Conservation (phyloP, 129 eudicot genomes). For the Flaveria ramosissima region DNA sequence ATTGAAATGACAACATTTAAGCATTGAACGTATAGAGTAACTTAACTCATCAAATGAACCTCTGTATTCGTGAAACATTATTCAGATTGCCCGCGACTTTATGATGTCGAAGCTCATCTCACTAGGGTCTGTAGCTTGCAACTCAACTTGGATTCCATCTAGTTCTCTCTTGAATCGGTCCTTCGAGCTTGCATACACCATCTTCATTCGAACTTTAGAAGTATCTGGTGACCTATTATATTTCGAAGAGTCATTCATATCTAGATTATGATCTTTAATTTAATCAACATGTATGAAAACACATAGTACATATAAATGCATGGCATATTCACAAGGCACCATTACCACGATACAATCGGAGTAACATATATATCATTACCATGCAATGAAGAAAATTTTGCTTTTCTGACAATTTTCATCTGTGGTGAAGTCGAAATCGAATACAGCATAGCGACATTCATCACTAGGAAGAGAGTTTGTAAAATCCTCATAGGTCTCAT, state of each 20-base stretch:
- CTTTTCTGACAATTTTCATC: conserved; percentile 15
- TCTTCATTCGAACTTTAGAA: conserved; percentile 89
- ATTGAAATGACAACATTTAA: neutral
- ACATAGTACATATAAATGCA: too few species aligned
- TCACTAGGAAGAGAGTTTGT: conserved; percentile 8
- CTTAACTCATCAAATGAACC: conserved; percentile 24
- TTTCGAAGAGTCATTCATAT: neutral
- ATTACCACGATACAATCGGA: neutral
- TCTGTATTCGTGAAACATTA: conserved; percentile 12
- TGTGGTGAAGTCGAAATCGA: conserved; percentile 9
- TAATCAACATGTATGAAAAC: too few species aligned
- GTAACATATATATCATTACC: conserved; percentile 7
- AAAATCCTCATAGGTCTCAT: conserved; percentile 9
- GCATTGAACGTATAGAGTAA: conserved; percentile 22
- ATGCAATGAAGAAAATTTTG: conserved; percentile 17
- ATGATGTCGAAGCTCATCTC: conserved; percentile 91
- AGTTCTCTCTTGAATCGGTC: conserved; percentile 91
- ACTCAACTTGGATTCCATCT: conserved; percentile 85
- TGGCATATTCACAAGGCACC: neutral
- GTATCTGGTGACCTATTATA: conserved; percentile 74
- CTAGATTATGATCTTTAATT: conserved; percentile 17
- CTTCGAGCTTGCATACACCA: conserved; percentile 96
- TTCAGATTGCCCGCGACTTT: conserved; percentile 72
- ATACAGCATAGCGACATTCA: conserved; percentile 14
- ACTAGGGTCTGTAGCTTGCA: conserved; percentile 91